Conservation (phyloP, 495 filamentous ascomycete species). For the Penicillium steckii region DNA sequence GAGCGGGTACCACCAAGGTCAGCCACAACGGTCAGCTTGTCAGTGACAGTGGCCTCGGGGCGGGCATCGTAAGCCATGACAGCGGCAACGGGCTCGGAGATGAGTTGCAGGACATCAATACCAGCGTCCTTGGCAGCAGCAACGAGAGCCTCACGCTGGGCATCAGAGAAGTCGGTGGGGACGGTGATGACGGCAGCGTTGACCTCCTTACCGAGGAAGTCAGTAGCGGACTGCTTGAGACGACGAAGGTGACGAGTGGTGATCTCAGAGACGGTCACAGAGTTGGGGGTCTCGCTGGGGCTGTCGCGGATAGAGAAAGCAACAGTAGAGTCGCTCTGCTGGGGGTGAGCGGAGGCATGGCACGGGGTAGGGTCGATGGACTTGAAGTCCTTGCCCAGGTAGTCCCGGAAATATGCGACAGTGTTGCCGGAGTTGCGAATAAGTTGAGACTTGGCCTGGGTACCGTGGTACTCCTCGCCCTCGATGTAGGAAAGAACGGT, state of each 20-base stretch:
- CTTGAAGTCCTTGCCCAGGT: slow-evolving; percentile 91
- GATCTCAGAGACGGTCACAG: slow-evolving; percentile 78
- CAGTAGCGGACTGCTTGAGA: slow-evolving; percentile 77
- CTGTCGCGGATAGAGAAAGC: slow-evolving; percentile 83
- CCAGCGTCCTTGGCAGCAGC: slow-evolving; percentile 77
- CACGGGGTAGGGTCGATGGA: slow-evolving; percentile 93
- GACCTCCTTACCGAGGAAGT: slow-evolving; percentile 88
- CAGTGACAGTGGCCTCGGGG: slow-evolving; percentile 66
- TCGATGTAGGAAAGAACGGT: slow-evolving; percentile 90
- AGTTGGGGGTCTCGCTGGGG: slow-evolving; percentile 63
- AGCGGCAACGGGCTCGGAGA: slow-evolving; percentile 90
- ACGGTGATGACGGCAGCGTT: slow-evolving; percentile 91
- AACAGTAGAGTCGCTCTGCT: slow-evolving; percentile 68
- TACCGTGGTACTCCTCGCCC: slow-evolving; percentile 94
- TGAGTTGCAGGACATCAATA: slow-evolving; percentile 86
- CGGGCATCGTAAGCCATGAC: slow-evolving; percentile 90
- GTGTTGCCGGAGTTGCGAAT: slow-evolving; percentile 91
- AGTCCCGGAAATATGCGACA: slow-evolving; percentile 93
- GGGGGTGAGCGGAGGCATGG: slow-evolving; percentile 89
- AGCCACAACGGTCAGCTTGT: slow-evolving; percentile 90
- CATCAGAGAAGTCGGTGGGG: slow-evolving; percentile 87
- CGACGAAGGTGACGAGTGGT: slow-evolving; percentile 83
- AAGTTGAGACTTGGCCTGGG: slow-evolving; percentile 89
- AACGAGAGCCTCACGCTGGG: slow-evolving; percentile 76
- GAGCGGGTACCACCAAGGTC: slow-evolving; percentile 92